Evolutionary conservation across 306 rosid genomes (phyloP).

Genomic region (Sophora flavescens): DNA sequence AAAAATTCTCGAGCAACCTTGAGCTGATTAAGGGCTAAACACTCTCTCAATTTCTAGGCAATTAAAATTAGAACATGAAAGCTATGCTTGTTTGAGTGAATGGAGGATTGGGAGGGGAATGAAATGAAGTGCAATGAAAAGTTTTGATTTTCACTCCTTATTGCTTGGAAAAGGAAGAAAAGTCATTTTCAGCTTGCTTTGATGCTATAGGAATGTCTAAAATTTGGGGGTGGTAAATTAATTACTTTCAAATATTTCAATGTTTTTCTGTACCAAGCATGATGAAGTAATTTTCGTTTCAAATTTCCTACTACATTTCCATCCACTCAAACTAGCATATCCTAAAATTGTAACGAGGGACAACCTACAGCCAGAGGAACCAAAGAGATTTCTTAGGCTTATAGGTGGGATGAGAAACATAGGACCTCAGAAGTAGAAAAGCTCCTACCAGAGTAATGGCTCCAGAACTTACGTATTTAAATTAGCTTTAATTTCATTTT

Average conservation of each 20-base stretch:
- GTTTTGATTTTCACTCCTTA: not conserved
- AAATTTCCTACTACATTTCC: not conserved
- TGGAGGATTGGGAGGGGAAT: not conserved
- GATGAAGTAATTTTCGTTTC: not conserved
- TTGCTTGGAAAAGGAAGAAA: not conserved
- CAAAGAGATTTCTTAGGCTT: not conserved
- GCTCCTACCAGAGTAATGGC: not conserved
- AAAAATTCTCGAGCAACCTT: not conserved
- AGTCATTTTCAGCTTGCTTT: not conserved
- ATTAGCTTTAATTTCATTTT: not conserved
- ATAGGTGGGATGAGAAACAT: not conserved
- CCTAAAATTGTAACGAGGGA: not conserved
- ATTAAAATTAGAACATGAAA: not conserved
- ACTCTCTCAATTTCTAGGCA: constrained; percentile 14
- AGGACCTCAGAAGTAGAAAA: not conserved
- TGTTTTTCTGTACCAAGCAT: not conserved
- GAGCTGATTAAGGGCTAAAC: not conserved
- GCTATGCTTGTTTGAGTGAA: not conserved
- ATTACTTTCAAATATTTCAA: not conserved
- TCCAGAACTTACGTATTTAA: not conserved
- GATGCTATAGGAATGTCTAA: not conserved
- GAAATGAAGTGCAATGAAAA: not conserved
- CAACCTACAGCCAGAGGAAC: not conserved
- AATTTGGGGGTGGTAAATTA: not conserved
- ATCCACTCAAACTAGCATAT: not conserved